Conservation (phyloP, 148 eudicot genomes). For the Fagopyrum esculentum region DNA sequence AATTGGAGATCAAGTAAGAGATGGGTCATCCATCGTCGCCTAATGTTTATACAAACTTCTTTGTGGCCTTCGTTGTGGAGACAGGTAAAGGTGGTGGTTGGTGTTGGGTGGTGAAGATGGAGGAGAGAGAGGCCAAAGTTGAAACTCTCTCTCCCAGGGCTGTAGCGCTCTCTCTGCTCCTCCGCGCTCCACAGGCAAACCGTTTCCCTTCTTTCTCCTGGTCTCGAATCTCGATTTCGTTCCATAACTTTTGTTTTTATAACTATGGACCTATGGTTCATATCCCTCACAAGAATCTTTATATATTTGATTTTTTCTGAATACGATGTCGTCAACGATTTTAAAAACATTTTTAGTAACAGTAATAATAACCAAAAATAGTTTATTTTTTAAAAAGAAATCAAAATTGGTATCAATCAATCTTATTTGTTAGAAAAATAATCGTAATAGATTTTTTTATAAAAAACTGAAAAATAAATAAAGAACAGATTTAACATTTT, state of each 20-base stretch:
- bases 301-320: too few relatives aligned
- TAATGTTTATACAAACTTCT: neutral
- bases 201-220: neutral
- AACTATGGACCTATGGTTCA: too few relatives aligned
- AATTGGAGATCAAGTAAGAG: neutral
- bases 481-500: too few relatives aligned
- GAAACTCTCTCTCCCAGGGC: neutral
- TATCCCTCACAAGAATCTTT: too few relatives aligned
- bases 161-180: neutral
- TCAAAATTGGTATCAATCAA: too few relatives aligned
- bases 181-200: neutral
- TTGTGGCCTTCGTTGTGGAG: neutral
- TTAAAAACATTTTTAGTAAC: too few relatives aligned
- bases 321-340: too few relatives aligned
- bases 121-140: neutral
- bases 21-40: neutral
- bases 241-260: neutral
- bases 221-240: neutral
- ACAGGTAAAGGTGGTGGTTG: neutral
- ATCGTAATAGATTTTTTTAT: too few relatives aligned
- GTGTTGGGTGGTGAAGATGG: slow-evolving; percentile 3
- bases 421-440: too few relatives aligned
- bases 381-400: too few relatives aligned
- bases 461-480: too few relatives aligned
- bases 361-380: too few relatives aligned